Evolutionary conservation across 139 green algal species (phyloP), one percentile per base, ranked within the genome.

Genomic region (Micractinium conductrix): DNA sequence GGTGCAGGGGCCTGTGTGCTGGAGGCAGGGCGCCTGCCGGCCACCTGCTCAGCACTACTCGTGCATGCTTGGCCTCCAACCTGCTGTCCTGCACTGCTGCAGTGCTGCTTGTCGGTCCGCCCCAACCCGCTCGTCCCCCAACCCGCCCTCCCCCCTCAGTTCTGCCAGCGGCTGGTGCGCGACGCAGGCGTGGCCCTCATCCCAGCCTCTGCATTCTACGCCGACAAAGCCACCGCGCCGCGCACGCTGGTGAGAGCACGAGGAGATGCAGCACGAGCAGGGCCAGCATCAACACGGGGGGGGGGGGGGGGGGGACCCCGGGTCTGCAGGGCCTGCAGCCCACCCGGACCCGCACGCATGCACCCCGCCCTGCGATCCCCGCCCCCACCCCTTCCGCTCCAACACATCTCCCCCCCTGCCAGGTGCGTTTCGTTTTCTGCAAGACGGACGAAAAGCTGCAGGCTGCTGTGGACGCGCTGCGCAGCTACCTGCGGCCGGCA

Each of bases 371-470:
- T n/a, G n/a, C n/a, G n/a, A n/a, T n/a, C n/a, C n/a, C n/a, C n/a
- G n/a, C n/a, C n/a, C n/a, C n/a, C n/a, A n/a, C n/a, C n/a, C n/a
- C n/a, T n/a, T n/a, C n/a, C n/a, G n/a, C n/a, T n/a, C n/a, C n/a
- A n/a, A n/a, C n/a, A n/a, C n/a, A n/a, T n/a, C n/a, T n/a, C n/a
- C n/a, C n/a, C n/a, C n/a, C n/a, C n/a, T n/a, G n/a, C n/a, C n/a
- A n/a, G n/a, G n/a, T 95, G 22, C 90, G 94, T 16, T 97, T 97
- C 78, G 94, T 91, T 60, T 95, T 93, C 82, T 97, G 94, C 90
- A 97, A 97, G 85, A 83, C 92, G 5, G 93, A 97, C 60, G 78
- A 82, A 7, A 96, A 95, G 88, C 81, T 97, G 75, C 17, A 87
- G 33, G 83, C 85, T 12, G 94, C 92, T 0, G 81, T 74, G 7